Conservation (phyloP, 208 protist genomes). For the Trypanosoma theileri region DNA sequence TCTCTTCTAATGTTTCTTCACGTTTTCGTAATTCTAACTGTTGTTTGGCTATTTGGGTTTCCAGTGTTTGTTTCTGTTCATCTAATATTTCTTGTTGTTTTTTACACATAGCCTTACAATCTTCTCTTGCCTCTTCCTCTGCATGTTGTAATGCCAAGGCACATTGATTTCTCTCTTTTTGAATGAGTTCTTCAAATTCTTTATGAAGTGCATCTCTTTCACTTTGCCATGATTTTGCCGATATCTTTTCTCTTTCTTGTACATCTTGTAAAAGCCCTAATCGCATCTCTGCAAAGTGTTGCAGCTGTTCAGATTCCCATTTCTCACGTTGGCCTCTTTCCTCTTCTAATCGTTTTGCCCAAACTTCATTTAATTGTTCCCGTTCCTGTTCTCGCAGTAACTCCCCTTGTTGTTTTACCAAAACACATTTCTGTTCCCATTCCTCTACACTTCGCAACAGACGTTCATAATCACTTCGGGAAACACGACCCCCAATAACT, state of each 20-base stretch:
- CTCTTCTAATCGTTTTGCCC: conserved; percentile 29
- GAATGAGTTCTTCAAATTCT: conserved; percentile 24
- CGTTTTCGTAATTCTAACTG: conserved; percentile 30
- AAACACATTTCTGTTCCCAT: conserved; percentile 37
- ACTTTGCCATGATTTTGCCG: not conserved
- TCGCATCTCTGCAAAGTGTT: conserved; percentile 24
- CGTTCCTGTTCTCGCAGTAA: conserved; percentile 18
- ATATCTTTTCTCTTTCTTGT: not conserved
- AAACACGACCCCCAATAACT: conserved; percentile 4
- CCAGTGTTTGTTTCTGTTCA: conserved; percentile 10
- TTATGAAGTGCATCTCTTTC: conserved; percentile 16
- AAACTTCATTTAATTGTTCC: conserved; percentile 9
- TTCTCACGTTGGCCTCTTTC: conserved; percentile 18
- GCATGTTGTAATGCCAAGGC: conserved; percentile 5
- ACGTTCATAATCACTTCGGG: conserved; percentile 31
- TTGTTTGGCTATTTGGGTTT: conserved; percentile 24
- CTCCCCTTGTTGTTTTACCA: conserved; percentile 23
- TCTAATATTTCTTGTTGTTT: conserved; percentile 22
- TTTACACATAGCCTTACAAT: conserved; percentile 26
- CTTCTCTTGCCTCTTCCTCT: conserved; percentile 12
- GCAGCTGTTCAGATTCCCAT: conserved; percentile 24
- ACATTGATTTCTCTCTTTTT: conserved; percentile 16
- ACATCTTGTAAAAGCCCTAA: conserved; percentile 27
- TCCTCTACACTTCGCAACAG: conserved; percentile 17
- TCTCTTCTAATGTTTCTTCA: conserved; percentile 30